Evolutionary conservation across 805 yeast genomes (phyloP), one percentile per base, ranked within the genome.

Genomic region (Candida boidinii): DNA sequence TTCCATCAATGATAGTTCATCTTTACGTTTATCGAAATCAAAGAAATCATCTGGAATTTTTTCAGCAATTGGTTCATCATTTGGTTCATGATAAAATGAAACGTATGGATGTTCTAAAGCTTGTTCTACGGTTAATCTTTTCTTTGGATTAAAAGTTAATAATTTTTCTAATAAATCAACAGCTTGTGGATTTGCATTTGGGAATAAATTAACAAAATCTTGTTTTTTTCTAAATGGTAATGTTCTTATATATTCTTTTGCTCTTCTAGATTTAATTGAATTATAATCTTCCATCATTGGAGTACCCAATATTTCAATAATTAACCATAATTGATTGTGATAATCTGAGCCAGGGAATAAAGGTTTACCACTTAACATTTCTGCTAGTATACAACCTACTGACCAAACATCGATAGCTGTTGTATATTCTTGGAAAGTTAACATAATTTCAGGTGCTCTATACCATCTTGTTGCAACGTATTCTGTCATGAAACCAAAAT

Each of bases 391-490:
- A 49, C 90, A 81, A 0, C 90, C 92, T 26, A 79, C 76, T 0
- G 86, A 76, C 92, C 92, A 82, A 12, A 81, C 64, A 49, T 82
- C 92, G 38, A 82, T 78, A 1, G 87, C 84, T 7, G 79, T 74
- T 2, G 88, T 71, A 43, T 82, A 82, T 45, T 77, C 78, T 26
- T 82, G 76, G 38, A 72, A 67, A 1, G 84, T 73, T 18, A 82
- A 56, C 90, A 82, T 82, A 36, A 82, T 79, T 52, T 82, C 92
- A 0, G 90, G 90, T 0, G 90, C 90, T 33, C 92, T 60, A 51
- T 82, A 82, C 90, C 90, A 82, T 45, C 92, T 62, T 7, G 92
- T 82, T 3, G 90, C 90, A 4, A 82, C 92, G 43, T 82, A 82
- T 49, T 82, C 90, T 0, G 90, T 82, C 61, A 81, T 62, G 41